Evolutionary conservation across 371 early-diverging fungal genomes (phyloP).

Genomic region (Rhizopus arrhizus): DNA sequence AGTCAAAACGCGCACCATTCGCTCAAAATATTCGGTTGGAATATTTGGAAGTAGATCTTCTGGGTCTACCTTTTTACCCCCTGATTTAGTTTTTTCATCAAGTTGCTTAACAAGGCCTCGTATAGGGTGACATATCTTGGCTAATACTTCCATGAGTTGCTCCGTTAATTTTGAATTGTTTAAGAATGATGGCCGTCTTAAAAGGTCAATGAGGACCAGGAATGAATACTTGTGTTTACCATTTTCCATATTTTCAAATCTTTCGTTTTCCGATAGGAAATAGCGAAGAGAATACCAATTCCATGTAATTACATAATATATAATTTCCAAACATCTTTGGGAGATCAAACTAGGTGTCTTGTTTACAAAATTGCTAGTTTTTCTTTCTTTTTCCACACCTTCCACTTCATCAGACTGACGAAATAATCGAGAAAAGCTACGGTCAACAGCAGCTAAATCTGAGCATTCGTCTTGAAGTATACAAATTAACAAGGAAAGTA

Average conservation of each 20-base stretch:
- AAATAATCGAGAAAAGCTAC: slow-evolving; percentile 52
- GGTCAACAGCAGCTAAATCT: slow-evolving; percentile 78
- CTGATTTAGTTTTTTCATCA: slow-evolving; percentile 16
- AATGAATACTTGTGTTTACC: slow-evolving; percentile 70
- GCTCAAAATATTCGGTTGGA: slow-evolving; percentile 69
- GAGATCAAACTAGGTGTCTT: slow-evolving; percentile 81
- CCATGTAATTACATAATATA: slow-evolving; percentile 72
- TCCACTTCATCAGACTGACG: not conserved
- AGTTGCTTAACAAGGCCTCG: slow-evolving; percentile 42
- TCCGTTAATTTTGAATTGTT: slow-evolving; percentile 76
- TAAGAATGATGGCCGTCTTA: slow-evolving; percentile 74
- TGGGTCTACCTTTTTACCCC: slow-evolving; percentile 2
- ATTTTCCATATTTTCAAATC: slow-evolving; percentile 18
- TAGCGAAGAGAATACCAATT: slow-evolving; percentile 68
- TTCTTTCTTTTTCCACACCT: not conserved
- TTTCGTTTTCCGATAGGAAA: slow-evolving; percentile 78
- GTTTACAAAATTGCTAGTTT: slow-evolving; percentile 22
- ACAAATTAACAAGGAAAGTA: slow-evolving; percentile 81
- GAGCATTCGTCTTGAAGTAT: slow-evolving; percentile 83
- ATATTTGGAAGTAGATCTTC: slow-evolving; percentile 59
- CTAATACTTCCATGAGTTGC: slow-evolving; percentile 76
- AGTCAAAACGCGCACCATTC: slow-evolving; percentile 85
- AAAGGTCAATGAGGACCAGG: slow-evolving; percentile 71
- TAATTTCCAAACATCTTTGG: slow-evolving; percentile 83
- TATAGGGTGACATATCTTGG: slow-evolving; percentile 65